Percentiles rank a stretch among this genome's conserved stretches.
Evolutionary conservation across 805 yeast genomes (phyloP).

Genomic region (Wickerhamiella shivajii): DNA sequence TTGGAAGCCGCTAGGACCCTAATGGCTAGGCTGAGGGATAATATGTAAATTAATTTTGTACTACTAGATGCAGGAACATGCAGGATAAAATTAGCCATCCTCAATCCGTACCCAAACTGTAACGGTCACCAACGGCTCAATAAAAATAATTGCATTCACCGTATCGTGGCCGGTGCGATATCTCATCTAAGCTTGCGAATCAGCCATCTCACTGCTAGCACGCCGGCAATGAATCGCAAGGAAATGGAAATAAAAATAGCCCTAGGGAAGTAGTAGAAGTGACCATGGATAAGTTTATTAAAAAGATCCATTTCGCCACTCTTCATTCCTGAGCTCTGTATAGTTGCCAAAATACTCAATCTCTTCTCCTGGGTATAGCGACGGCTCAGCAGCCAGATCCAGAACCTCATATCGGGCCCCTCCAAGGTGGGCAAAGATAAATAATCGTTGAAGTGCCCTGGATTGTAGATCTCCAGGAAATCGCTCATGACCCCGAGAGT

Average conservation of each 20-base stretch:
- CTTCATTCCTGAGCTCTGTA: slow-evolving; percentile 5
- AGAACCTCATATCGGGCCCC: slow-evolving; percentile 18
- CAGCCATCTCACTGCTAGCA: too few relatives aligned
- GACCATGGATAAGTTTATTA: slow-evolving; percentile 17
- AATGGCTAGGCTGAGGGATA: background rate
- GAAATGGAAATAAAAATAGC: slow-evolving; percentile 11
- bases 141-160: too few relatives aligned
- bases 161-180: too few relatives aligned
- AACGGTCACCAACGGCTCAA: too few relatives aligned
- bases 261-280: slow-evolving; percentile 16
- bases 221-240: background rate
- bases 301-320: slow-evolving; percentile 17
- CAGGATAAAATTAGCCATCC: too few relatives aligned
- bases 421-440: slow-evolving; percentile 18
- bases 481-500: slow-evolving; percentile 25
- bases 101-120: too few relatives aligned
- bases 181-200: too few relatives aligned
- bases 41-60: too few relatives aligned
- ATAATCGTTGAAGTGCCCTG: slow-evolving; percentile 10
- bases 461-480: slow-evolving; percentile 18
- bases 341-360: slow-evolving; percentile 2
- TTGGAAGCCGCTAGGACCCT: slow-evolving; percentile 15
- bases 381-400: slow-evolving; percentile 11
- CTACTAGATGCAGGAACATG: too few relatives aligned
- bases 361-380: slow-evolving; percentile 4